Evolutionary conservation across 1,284 basidiomycete species (phyloP), one percentile per base, ranked within the genome.

Genomic region (Golubevia pallescens): DNA sequence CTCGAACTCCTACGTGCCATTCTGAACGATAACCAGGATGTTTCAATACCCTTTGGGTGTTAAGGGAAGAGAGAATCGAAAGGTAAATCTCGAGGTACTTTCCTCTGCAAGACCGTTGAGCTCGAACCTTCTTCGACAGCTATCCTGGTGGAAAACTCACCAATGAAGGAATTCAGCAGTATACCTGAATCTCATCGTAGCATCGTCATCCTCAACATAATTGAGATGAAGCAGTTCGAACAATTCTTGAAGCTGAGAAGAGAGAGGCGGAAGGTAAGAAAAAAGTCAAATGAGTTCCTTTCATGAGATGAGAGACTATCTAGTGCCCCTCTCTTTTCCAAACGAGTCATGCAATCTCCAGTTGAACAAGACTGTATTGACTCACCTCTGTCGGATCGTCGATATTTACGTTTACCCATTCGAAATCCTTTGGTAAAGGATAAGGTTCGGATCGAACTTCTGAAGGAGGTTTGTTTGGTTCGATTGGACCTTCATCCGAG

Each of bases 171-270:
- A 99, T 86, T 97, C 94, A 3, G 94, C 91, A 55, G 92, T 93
- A 84, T 99, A 99, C 81, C 94, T 91, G 89, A 99, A 98, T 28
- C 97, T 91, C 89, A 99, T 97, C 32, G 93, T 90, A 4, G 95
- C 95, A 65, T 95, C 93, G 76, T 94, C 92, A 84, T 99, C 97
- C 86, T 99, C 97, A 58, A 99, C 95, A 77, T 99, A 99, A 87
- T 99, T 93, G 10, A 91, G 88, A 1, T 93, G 96, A 20, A 99
- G 88, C 6, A 99, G 89, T 69, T 95, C 92, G 80, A 97, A 94
- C 8, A 98, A 91, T 85, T 99, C 97, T 81, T 93, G 92, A 71
- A 92, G 90, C 93, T 97, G 73, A 0, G 14, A 53, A 16, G n/a
- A 34, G 57, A 62, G 57, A 62, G 20, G 28, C 3, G 48, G 60